These are phyloP conservation scores for Talaromyces sp. DNA, from an alignment of 2,329 filamentous ascomycete species.

Conservation along the genomic window DNA sequence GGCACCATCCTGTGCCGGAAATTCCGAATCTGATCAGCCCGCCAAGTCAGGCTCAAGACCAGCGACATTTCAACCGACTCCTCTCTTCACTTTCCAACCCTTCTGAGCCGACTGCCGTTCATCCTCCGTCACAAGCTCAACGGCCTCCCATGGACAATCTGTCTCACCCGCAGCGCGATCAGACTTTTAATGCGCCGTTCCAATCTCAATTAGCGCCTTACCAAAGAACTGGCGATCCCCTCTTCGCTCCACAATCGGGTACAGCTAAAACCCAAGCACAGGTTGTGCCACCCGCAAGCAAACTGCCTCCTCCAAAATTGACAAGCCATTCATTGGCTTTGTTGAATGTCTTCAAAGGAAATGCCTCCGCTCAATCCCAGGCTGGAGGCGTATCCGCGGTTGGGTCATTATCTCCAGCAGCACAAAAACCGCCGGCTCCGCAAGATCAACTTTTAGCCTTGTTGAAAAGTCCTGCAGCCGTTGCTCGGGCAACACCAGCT, in stretches of 20 bases:
- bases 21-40: not conserved
- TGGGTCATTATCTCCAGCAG: slow-evolving; percentile 15
- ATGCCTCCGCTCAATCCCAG: slow-evolving; percentile 27
- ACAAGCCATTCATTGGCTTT: slow-evolving; percentile 57
- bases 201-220: slow-evolving; percentile 41
- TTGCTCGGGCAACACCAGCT: slow-evolving; percentile 26
- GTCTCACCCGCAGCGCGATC: slow-evolving; percentile 1
- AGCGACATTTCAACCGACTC: slow-evolving; percentile 4
- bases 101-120: not conserved
- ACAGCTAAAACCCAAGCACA: slow-evolving; percentile 38
- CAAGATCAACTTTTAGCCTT: slow-evolving; percentile 37
- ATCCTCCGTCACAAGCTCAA: not conserved
- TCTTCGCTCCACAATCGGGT: slow-evolving; percentile 40
- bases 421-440: slow-evolving; percentile 32
- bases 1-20: not conserved
- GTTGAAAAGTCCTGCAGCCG: slow-evolving; percentile 27
- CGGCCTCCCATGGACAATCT: not conserved
- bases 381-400: slow-evolving; percentile 21
- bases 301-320: slow-evolving; percentile 57
- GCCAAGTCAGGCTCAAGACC: not conserved
- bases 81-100: slow-evolving; percentile 6
- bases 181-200: slow-evolving; percentile 8
- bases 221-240: slow-evolving; percentile 45
- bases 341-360: slow-evolving; percentile 55
- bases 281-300: slow-evolving; percentile 54